phyloP scores from a whole-genome alignment of 2,329 filamentous ascomycete genomes.

The Xylaria sp. region DNA sequence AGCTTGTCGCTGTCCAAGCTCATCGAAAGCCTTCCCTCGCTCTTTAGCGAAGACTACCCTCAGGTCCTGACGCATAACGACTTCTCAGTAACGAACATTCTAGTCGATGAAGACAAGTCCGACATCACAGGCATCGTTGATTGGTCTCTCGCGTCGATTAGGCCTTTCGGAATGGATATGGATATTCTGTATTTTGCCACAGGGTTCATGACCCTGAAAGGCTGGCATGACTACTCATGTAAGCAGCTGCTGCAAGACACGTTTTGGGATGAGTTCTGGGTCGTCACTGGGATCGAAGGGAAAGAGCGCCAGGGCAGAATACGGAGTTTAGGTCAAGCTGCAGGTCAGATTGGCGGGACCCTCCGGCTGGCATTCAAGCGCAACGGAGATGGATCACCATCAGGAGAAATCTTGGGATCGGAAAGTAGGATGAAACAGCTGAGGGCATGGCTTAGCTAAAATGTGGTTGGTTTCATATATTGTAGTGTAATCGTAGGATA shows the following conservation, averaged over 20 bases:
- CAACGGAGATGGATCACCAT: conserved; percentile 33
- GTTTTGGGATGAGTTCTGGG: conserved; percentile 42
- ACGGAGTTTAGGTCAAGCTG: conserved; percentile 32
- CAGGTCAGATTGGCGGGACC: conserved; percentile 36
- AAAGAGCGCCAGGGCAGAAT: conserved; percentile 24
- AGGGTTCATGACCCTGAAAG: conserved; percentile 36
- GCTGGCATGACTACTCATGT: conserved; percentile 40
- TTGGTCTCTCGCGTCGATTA: conserved; percentile 38
- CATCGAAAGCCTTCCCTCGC: conserved; percentile 30
- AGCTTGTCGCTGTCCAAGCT: not conserved
- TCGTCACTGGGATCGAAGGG: conserved; percentile 30
- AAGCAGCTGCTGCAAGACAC: conserved; percentile 24
- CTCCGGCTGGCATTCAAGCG: conserved; percentile 37
- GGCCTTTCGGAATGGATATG: conserved; percentile 32
- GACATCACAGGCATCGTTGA: conserved; percentile 40
- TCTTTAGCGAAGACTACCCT: conserved; percentile 38
- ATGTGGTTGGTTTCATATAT: too few species aligned
- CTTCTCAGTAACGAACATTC: conserved; percentile 41
- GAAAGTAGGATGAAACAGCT: conserved; percentile 6
- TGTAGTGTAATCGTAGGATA: too few species aligned
- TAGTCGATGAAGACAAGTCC: conserved; percentile 35
- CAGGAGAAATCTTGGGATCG: conserved; percentile 7
- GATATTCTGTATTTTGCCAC: conserved; percentile 35
- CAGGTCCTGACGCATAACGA: conserved; percentile 41
- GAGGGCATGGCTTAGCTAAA: conserved; percentile 8